phyloP scores from a whole-genome alignment of 2,329 filamentous ascomycete species.

The Alternaria angustiovoidea region DNA sequence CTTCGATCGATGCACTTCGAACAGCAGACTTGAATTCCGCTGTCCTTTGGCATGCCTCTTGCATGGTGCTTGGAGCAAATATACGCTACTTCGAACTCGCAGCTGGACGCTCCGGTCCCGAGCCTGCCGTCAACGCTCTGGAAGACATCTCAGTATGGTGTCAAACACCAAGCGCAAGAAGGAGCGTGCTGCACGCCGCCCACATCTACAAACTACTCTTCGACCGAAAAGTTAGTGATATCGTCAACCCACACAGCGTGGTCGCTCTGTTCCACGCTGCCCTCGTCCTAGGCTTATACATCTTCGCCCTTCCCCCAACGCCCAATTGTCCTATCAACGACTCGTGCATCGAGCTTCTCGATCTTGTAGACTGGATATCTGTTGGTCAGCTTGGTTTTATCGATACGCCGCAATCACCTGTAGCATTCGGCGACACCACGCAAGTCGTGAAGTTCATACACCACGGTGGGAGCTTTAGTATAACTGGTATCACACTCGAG shows the following conservation, averaged over 20 bases:
- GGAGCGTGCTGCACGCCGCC: conserved; percentile 61
- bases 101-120: conserved; percentile 59
- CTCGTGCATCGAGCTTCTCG: conserved; percentile 57
- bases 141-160: conserved; percentile 62
- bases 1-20: conserved; percentile 54
- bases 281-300: conserved; percentile 61
- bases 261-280: conserved; percentile 61
- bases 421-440: conserved; percentile 40
- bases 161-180: conserved; percentile 59
- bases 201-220: conserved; percentile 62
- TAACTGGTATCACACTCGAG: conserved; percentile 58
- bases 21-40: conserved; percentile 59
- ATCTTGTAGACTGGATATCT: conserved; percentile 60
- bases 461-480: conserved; percentile 57
- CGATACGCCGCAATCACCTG: conserved; percentile 32
- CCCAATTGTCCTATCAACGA: conserved; percentile 41
- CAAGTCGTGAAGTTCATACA: conserved; percentile 56
- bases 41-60: conserved; percentile 63
- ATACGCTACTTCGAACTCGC: conserved; percentile 63
- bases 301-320: conserved; percentile 56
- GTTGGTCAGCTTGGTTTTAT: conserved; percentile 58
- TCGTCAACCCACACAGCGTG: conserved; percentile 61
- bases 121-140: conserved; percentile 57
- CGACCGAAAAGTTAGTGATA: conserved; percentile 62
- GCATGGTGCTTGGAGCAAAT: conserved; percentile 61